phyloP scores from a whole-genome alignment of 2,329 filamentous ascomycete species.

The Ilyonectria sp. region DNA sequence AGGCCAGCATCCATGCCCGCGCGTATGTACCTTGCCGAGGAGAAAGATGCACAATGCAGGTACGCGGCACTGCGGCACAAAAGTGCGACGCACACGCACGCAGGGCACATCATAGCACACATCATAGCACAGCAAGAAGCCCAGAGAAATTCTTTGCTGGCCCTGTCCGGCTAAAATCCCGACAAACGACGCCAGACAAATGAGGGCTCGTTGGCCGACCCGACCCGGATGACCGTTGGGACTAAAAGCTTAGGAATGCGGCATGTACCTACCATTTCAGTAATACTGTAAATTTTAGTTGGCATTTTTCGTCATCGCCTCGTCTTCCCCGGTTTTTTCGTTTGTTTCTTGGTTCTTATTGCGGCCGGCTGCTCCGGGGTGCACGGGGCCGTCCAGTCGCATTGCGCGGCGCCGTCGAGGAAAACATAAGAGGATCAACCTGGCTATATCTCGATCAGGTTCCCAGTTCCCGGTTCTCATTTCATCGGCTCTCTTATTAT shows the following conservation, averaged over 20 bases:
- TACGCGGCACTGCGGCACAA: constrained; percentile 18
- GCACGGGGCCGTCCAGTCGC: constrained; percentile 2
- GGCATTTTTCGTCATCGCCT: background rate
- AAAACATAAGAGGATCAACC: constrained; percentile 11
- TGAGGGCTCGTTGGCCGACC: constrained; percentile 9
- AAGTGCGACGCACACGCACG: constrained; percentile 6
- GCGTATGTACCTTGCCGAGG: background rate
- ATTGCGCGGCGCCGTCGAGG: background rate
- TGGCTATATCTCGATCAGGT: constrained; percentile 15
- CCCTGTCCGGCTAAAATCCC: constrained; percentile 7
- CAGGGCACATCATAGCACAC: background rate
- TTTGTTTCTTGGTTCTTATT: background rate
- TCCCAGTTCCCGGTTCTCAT: constrained; percentile 7
- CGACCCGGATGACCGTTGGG: background rate
- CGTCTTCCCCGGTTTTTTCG: background rate
- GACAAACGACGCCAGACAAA: constrained; percentile 9
- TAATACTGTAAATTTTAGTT: background rate
- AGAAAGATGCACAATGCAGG: constrained; percentile 2
- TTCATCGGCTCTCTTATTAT: background rate
- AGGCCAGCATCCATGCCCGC: background rate
- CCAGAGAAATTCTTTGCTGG: background rate
- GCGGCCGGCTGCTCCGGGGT: constrained; percentile 1
- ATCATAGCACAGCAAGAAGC: background rate
- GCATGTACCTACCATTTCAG: background rate
- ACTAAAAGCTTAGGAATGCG: background rate